Conservation (phyloP, 371 early-diverging fungal species). For the Capillidium rhysosporum region DNA sequence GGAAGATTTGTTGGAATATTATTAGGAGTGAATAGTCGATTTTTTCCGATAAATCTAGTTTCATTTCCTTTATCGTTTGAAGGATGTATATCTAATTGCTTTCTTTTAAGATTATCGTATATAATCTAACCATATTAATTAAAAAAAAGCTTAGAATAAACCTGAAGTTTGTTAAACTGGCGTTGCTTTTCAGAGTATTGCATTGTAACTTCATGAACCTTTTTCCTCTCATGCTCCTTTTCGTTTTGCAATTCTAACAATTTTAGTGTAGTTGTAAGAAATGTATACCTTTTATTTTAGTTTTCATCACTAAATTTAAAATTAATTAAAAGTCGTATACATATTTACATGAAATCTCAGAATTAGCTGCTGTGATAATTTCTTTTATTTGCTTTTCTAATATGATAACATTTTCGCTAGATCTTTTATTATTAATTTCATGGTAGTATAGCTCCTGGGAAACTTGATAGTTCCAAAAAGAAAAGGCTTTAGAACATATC, state of each 20-base stretch:
- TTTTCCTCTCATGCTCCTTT: neutral
- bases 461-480: conserved; percentile 4
- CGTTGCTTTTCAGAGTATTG: neutral
- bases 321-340: neutral
- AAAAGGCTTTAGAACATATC: neutral
- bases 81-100: neutral
- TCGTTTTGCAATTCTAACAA: neutral
- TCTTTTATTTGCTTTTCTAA: neutral
- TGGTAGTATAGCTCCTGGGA: neutral
- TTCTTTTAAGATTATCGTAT: neutral
- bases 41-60: neutral
- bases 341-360: neutral
- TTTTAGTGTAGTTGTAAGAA: neutral
- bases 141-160: neutral
- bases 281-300: neutral
- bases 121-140: neutral
- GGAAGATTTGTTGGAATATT: neutral
- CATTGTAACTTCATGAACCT: neutral
- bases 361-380: neutral
- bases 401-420: neutral
- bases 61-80: neutral
- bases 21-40: neutral
- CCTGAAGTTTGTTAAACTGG: conserved; percentile 1
- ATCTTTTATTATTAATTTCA: neutral
- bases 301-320: neutral